A percentile compares a stretch with the other conserved stretches of the same genome.
phyloP scores from a whole-genome alignment of 257 asterid genomes.

The Fraxinus pennsylvanica region DNA sequence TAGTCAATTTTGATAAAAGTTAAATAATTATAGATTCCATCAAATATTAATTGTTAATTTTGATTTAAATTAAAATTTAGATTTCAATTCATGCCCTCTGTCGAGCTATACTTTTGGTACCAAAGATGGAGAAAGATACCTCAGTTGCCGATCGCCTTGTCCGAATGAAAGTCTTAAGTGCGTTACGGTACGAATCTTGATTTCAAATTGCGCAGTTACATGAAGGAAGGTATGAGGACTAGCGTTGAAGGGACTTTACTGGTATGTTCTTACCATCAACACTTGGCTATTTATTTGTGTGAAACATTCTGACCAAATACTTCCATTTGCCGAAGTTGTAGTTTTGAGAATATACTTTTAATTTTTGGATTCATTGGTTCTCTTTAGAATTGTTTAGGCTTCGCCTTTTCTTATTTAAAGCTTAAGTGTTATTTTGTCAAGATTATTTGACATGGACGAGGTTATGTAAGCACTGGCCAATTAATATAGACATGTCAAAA shows the following conservation, averaged over 20 bases:
- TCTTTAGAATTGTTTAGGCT: no score
- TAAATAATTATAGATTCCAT: no score
- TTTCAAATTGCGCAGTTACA: neutral
- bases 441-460: neutral
- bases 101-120: slow-evolving; percentile 87
- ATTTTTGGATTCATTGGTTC: no score
- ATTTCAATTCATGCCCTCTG: slow-evolving; percentile 59
- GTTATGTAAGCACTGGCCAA: neutral
- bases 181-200: slow-evolving; percentile 8
- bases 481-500: neutral
- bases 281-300: neutral
- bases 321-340: neutral
- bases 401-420: neutral
- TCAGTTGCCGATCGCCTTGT: slow-evolving; percentile 92
- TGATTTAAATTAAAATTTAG: no score
- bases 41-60: no score
- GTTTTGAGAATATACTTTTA: no score
- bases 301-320: neutral
- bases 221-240: slow-evolving; percentile 76
- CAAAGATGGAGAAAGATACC: slow-evolving; percentile 86
- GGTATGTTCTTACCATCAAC: slow-evolving; percentile 36
- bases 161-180: slow-evolving; percentile 86
- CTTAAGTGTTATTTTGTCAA: neutral
- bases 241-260: slow-evolving; percentile 40
- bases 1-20: no score